Base-by-base conservation (phyloP, 2,329 filamentous ascomycete genomes). In the Arthrobotrys musiformis region DNA sequence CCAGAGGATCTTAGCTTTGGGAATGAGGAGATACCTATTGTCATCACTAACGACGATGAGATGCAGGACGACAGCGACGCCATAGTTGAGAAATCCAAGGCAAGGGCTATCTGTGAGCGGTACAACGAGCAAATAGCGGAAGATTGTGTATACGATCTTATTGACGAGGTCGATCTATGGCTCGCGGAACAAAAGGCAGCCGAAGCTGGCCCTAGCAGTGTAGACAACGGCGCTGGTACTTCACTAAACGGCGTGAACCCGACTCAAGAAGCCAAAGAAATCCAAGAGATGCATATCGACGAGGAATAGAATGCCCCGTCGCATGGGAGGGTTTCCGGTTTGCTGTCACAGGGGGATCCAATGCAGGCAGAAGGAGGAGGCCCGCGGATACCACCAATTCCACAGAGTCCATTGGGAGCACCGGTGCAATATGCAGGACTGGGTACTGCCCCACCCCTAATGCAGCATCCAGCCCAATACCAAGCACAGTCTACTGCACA, bases 121-220 rank as follows among this genome's bases (percentile, higher is more conserved):
- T 98, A 93, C 83, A 89, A 90, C 74, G 94, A 99, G 82, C 94
- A 98, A 85, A 94, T 99, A 78, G 93, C 91, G 13, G 95, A 99
- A 84, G 95, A 99, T 81, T 87, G 97, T 24, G 88, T 97, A 30
- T 97, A 93, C 83, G 95, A 99, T 83, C 88, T 99, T 64, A 87
- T 98, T 33, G 95, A 99, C 82, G 95, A 99, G 84, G 92, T 97
- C 58, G 93, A 97, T 85, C 95, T 92, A 84, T 96, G 89, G 90
- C 87, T 90, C 83, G 89, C 92, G 82, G 92, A 93, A 26, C 66
- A 77, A 54, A 70, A 62, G 24, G 73, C 73, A 11, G 73, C 66
- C 4, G 60, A 54, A 48, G 22, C 66, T 24, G 66, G 40, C 37
- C 15, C 52, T 0, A 54, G 19, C 9, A 46, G 15, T 13, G 26